Conservation (phyloP, 345 rosid genomes). For the Corchorus capsularis region DNA sequence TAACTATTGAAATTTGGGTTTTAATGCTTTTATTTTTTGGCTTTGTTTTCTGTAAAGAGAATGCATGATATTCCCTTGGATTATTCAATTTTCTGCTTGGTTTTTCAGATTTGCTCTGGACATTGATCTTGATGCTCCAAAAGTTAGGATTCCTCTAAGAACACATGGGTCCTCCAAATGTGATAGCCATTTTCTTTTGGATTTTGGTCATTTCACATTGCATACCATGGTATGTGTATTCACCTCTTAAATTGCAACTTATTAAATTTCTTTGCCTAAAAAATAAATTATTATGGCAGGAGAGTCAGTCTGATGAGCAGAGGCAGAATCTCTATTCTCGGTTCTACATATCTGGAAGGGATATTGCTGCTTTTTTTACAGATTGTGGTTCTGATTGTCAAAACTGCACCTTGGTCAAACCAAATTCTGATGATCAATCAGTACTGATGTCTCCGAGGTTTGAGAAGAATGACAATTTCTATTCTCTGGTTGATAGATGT, state of each 20-base stretch:
- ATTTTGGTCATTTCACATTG: constrained; percentile 93
- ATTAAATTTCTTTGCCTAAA: constrained; percentile 29
- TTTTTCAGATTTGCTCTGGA: constrained; percentile 89
- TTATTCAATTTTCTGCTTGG: constrained; percentile 26
- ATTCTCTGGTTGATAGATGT: constrained; percentile 90
- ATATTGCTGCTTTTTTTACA: constrained; percentile 90
- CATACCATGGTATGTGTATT: constrained; percentile 67
- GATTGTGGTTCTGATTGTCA: constrained; percentile 61
- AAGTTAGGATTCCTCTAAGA: constrained; percentile 87
- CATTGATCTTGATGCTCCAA: constrained; percentile 98
- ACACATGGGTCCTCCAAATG: constrained; percentile 59
- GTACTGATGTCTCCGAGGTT: constrained; percentile 39
- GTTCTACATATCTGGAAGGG: constrained; percentile 88
- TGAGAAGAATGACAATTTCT: constrained; percentile 49
- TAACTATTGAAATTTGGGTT: background rate
- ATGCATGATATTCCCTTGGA: background rate
- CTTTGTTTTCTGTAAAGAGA: too few species aligned
- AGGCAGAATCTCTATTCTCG: constrained; percentile 89
- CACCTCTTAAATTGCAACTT: constrained; percentile 25
- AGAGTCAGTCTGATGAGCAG: constrained; percentile 67
- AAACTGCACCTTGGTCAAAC: constrained; percentile 41
- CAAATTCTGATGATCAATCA: constrained; percentile 43
- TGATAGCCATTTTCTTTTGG: constrained; percentile 84
- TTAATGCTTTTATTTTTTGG: background rate
- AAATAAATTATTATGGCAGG: constrained; percentile 49